These are phyloP conservation scores for Cytidiella melzeri DNA, from an alignment of 768 basidiomycete species.

Conservation along the genomic window DNA sequence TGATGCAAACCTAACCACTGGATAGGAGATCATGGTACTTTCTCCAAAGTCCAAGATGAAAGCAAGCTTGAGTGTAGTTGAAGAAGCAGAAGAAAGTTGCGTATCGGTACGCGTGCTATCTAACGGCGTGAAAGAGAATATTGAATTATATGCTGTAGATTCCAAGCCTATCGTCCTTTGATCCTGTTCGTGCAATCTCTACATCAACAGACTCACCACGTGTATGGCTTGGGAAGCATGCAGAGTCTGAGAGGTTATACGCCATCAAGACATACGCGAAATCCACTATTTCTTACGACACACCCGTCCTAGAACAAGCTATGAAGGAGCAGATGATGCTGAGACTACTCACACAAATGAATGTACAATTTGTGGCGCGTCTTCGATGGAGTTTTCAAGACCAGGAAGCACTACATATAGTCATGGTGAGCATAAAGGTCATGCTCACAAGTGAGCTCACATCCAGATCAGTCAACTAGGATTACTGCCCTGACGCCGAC, in stretches of 20 bases:
- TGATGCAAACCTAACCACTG: neutral
- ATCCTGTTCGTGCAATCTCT: neutral
- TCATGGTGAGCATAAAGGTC: slow-evolving; percentile 38
- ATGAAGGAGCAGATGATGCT: slow-evolving; percentile 31
- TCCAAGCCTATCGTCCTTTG: neutral
- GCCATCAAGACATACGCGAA: slow-evolving; percentile 10
- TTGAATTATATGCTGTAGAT: too few species aligned
- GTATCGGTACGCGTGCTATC: neutral
- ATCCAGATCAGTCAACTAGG: too few species aligned
- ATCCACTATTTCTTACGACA: slow-evolving; percentile 9
- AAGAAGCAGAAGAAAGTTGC: neutral
- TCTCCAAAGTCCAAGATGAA: slow-evolving; percentile 32
- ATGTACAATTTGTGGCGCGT: slow-evolving; percentile 32
- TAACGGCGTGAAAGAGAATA: too few species aligned
- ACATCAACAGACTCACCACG: neutral
- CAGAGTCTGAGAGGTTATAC: slow-evolving; percentile 2
- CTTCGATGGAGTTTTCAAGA: slow-evolving; percentile 38
- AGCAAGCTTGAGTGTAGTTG: slow-evolving; percentile 12
- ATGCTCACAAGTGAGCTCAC: neutral
- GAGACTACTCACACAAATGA: slow-evolving; percentile 29
- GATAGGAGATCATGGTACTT: slow-evolving; percentile 45
- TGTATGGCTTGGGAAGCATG: slow-evolving; percentile 1
- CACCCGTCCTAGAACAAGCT: slow-evolving; percentile 7
- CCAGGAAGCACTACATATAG: slow-evolving; percentile 31
- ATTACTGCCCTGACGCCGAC: slow-evolving; percentile 27